phyloP scores from a whole-genome alignment of 192 early-diverging fungal genomes.

The Backusella mclennaniae region DNA sequence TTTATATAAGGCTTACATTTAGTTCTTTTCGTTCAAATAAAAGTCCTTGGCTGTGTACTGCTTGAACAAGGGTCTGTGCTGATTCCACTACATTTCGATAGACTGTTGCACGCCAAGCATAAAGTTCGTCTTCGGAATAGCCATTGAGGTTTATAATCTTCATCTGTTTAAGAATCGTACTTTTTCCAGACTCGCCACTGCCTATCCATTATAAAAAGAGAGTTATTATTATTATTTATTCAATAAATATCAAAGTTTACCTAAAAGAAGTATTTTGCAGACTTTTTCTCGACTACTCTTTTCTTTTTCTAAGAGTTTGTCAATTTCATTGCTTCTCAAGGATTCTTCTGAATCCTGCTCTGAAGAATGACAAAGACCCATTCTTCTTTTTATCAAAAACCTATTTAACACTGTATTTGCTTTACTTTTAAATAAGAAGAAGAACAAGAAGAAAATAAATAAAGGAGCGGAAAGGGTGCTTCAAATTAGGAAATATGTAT shows the following conservation, averaged over 20 bases:
- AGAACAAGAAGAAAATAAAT: no score
- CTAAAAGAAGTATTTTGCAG: constrained; percentile 74
- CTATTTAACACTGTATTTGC: background rate
- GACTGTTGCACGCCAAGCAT: constrained; percentile 71
- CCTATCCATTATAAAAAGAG: constrained; percentile 40
- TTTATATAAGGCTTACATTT: background rate
- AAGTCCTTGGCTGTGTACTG: constrained; percentile 52
- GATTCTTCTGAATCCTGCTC: constrained; percentile 52
- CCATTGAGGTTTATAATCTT: constrained; percentile 93
- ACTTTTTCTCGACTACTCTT: constrained; percentile 58
- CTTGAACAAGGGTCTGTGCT: constrained; percentile 71
- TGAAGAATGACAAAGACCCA: constrained; percentile 65
- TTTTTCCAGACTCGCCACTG: constrained; percentile 93
- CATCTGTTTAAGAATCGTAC: constrained; percentile 96
- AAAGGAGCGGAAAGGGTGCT: background rate
- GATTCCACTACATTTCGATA: constrained; percentile 85
- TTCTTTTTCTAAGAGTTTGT: constrained; percentile 62
- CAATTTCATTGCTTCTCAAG: constrained; percentile 53
- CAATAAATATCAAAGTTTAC: constrained; percentile 31
- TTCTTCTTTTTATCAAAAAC: constrained; percentile 20
- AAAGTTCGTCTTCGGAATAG: constrained; percentile 78
- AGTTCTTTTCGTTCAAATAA: constrained; percentile 5
- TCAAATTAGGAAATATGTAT: background rate
- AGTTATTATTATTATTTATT: background rate
- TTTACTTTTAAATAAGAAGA: background rate